Percentiles rank a stretch among this genome's conserved stretches.
Conservation (phyloP, 148 eudicot genomes). For the Vaccinium darrowii region DNA sequence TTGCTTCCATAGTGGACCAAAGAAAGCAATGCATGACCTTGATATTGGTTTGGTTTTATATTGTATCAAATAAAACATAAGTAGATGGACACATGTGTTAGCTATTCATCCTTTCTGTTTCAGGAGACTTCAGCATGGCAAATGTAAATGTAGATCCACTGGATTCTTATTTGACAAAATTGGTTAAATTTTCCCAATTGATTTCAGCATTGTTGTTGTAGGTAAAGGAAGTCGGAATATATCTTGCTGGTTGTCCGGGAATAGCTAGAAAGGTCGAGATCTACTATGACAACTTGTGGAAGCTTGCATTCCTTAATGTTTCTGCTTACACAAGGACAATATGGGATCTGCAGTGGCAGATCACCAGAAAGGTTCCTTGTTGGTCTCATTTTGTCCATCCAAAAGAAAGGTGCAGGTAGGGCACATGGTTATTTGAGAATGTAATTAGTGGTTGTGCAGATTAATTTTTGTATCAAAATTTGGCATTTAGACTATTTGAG, state of each 20-base stretch:
- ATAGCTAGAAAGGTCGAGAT: slow-evolving; percentile 55
- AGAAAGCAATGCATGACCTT: background rate
- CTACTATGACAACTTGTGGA: slow-evolving; percentile 83
- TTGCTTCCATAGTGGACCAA: background rate
- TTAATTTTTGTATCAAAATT: background rate
- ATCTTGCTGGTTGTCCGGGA: slow-evolving; percentile 62
- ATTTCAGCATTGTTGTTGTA: slow-evolving; percentile 23
- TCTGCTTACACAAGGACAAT: slow-evolving; percentile 55
- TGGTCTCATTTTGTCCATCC: slow-evolving; percentile 80
- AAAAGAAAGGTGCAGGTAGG: slow-evolving; percentile 75
- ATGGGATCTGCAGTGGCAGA: slow-evolving; percentile 76
- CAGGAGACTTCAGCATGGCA: background rate
- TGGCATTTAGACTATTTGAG: background rate
- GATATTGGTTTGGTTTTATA: background rate
- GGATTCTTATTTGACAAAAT: slow-evolving; percentile 2
- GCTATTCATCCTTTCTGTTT: background rate
- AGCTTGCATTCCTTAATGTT: slow-evolving; percentile 62
- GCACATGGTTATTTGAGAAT: background rate
- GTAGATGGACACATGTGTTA: no score
- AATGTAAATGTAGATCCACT: background rate
- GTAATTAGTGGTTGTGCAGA: slow-evolving; percentile 12
- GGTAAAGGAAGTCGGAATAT: slow-evolving; percentile 92
- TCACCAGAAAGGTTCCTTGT: slow-evolving; percentile 76
- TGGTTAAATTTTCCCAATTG: background rate
- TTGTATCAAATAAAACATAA: background rate